Evolutionary conservation across 352 stramenopile species (phyloP), one percentile per base, ranked within the genome.

Genomic region (Phytophthora boehmeriae): DNA sequence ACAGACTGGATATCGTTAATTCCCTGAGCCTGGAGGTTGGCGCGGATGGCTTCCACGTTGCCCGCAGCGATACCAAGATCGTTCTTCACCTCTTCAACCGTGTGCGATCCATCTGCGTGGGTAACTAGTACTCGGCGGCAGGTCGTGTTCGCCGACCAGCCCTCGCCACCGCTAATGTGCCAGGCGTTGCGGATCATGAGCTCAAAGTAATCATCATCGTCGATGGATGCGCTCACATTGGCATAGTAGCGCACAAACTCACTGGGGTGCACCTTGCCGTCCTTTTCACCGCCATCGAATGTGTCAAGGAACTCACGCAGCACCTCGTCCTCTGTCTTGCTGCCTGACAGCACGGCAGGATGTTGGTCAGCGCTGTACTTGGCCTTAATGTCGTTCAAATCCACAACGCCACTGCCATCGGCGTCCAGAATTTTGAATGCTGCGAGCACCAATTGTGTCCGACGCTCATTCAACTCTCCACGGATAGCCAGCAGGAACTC

Each of bases 131-230:
- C 90, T 16, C 91, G 82, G 22, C 83, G 78, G 47, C 92, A 96
- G 4, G 86, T 94, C 2, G 88, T 91, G 71, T 97, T 97, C 30
- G 70, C 86, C 14, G 64, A 77, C 78, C 75, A 87, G 50, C 92
- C 91, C 54, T 93, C 78, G 23, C 90, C 91, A 8, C 88, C 87
- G 45, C 79, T 90, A 10, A 96, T 92, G 67, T 92, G 85, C 85
- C 85, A 94, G 20, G 83, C 83, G 45, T 96, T 97, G 54, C 89
- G 83, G 65, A 97, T 96, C 80, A 98, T 92, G 39, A 97, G 75
- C 68, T 97, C 90, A 59, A 97, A 97, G 80, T 97, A 97, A 71
- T 96, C 88, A 63, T 97, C 92, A 56, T 91, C 76, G 55, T 96
- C 84, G 53, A 97, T 97, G 27, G 80, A 94, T 39, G 91, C 89